A percentile compares a stretch with the other conserved stretches of the same genome.
phyloP scores from a whole-genome alignment of 2,329 filamentous ascomycete genomes.

The Aspergillus uvarum region DNA sequence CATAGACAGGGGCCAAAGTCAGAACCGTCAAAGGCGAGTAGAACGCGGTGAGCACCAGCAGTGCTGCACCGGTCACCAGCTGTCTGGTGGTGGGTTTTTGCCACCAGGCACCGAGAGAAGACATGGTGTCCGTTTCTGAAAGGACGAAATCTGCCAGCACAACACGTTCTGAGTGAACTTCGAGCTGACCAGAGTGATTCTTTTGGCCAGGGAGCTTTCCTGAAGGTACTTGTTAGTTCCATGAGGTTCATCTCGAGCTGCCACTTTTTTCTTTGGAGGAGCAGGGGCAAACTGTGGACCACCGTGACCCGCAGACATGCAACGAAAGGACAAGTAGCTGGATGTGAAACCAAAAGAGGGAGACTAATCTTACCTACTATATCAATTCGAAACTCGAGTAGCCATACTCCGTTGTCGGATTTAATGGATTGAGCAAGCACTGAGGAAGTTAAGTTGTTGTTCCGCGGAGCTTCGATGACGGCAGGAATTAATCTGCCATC shows the following conservation, averaged over 20 bases:
- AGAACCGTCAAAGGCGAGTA: slow-evolving; percentile 56
- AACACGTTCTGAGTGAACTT: background rate
- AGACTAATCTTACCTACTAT: slow-evolving; percentile 18
- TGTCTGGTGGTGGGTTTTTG: slow-evolving; percentile 28
- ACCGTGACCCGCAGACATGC: background rate
- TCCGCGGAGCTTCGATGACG: background rate
- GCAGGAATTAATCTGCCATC: slow-evolving; percentile 19
- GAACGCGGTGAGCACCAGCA: slow-evolving; percentile 41
- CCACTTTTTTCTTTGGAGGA: background rate
- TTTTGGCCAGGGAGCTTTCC: background rate
- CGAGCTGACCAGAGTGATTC: background rate
- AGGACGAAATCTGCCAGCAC: background rate
- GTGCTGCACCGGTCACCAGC: slow-evolving; percentile 29
- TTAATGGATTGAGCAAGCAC: background rate
- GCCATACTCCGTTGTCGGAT: slow-evolving; percentile 12
- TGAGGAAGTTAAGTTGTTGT: background rate
- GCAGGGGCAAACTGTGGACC: background rate
- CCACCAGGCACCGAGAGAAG: slow-evolving; percentile 25
- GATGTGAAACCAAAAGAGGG: slow-evolving; percentile 14
- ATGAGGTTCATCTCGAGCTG: background rate
- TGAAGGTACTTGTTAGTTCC: background rate
- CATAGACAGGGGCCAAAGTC: slow-evolving; percentile 82
- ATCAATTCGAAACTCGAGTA: slow-evolving; percentile 14
- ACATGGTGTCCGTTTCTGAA: slow-evolving; percentile 23
- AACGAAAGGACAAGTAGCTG: background rate